These are phyloP conservation scores for Hypoxylon rickii DNA, from an alignment of 495 filamentous ascomycete species.

Conservation along the genomic window DNA sequence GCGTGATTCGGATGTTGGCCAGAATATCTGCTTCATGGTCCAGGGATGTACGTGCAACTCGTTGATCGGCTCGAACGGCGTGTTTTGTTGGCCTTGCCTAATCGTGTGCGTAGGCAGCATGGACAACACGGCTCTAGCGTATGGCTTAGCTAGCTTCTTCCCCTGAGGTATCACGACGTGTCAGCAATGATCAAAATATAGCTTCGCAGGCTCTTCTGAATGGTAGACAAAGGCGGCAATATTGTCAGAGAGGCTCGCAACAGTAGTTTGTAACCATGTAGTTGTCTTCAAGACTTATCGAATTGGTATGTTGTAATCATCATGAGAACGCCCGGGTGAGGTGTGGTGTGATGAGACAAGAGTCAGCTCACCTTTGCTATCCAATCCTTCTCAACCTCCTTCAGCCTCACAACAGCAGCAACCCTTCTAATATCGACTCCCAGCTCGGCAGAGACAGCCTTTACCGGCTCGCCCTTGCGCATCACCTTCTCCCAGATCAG, in stretches of 20 bases:
- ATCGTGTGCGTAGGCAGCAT: slow-evolving; percentile 72
- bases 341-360: slow-evolving; percentile 12
- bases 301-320: slow-evolving; percentile 60
- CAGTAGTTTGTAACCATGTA: slow-evolving; percentile 72
- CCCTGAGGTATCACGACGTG: slow-evolving; percentile 55
- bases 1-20: slow-evolving; percentile 87
- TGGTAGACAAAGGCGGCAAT: slow-evolving; percentile 1
- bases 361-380: slow-evolving; percentile 63
- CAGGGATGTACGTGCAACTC: slow-evolving; percentile 82
- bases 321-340: slow-evolving; percentile 39
- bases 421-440: slow-evolving; percentile 85
- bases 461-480: slow-evolving; percentile 66
- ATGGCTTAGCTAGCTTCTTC: slow-evolving; percentile 75
- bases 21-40: slow-evolving; percentile 84
- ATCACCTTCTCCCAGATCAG: slow-evolving; percentile 73
- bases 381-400: slow-evolving; percentile 84
- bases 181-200: too few species aligned
- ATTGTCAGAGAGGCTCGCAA: slow-evolving; percentile 54
- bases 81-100: slow-evolving; percentile 15
- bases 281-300: slow-evolving; percentile 99
- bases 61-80: slow-evolving; percentile 83
- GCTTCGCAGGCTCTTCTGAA: too few species aligned
- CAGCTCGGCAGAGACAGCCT: slow-evolving; percentile 75
- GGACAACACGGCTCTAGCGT: slow-evolving; percentile 70
- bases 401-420: slow-evolving; percentile 85